Evolutionary conservation across 352 stramenopile genomes (phyloP).

Genomic region (Pythium aphanidermatum): DNA sequence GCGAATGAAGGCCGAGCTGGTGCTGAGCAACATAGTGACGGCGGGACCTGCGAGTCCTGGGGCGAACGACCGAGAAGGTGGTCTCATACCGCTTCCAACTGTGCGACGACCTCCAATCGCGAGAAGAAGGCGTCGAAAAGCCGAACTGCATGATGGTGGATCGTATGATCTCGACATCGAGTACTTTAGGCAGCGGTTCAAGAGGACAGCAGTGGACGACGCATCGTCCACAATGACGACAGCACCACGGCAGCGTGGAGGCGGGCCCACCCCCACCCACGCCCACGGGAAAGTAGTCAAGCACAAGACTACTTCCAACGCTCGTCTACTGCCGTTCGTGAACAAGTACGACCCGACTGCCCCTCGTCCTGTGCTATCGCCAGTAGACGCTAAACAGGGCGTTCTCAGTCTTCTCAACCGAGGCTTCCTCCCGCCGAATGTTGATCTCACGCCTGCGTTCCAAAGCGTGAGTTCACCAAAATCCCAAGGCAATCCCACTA

Average conservation of each 20-base stretch:
- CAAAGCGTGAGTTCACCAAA: conserved; percentile 5
- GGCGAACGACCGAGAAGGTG: conserved; percentile 6
- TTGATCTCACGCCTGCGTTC: conserved; percentile 66
- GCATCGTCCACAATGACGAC: no score
- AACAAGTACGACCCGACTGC: conserved; percentile 59
- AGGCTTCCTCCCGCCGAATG: conserved; percentile 52
- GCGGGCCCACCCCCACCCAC: conserved; percentile 4
- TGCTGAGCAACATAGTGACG: conserved; percentile 65
- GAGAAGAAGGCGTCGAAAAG: not conserved
- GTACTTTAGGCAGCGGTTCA: conserved; percentile 18
- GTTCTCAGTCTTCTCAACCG: conserved; percentile 67
- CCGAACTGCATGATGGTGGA: not conserved
- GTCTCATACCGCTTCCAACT: conserved; percentile 4
- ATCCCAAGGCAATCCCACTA: no score
- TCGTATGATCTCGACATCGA: conserved; percentile 9
- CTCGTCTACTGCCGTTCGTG: conserved; percentile 59
- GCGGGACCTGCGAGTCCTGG: conserved; percentile 24
- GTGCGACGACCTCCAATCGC: conserved; percentile 1
- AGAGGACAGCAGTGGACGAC: conserved; percentile 1
- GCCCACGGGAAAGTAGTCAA: conserved; percentile 30
- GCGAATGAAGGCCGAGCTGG: conserved; percentile 72
- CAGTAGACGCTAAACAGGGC: conserved; percentile 52
- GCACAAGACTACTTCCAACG: conserved; percentile 48
- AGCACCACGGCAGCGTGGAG: conserved; percentile 6
- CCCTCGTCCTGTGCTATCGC: conserved; percentile 40